Evolutionary conservation across 306 rosid genomes (phyloP), one percentile per base, ranked within the genome.

Genomic region (Canavalia gladiata): DNA sequence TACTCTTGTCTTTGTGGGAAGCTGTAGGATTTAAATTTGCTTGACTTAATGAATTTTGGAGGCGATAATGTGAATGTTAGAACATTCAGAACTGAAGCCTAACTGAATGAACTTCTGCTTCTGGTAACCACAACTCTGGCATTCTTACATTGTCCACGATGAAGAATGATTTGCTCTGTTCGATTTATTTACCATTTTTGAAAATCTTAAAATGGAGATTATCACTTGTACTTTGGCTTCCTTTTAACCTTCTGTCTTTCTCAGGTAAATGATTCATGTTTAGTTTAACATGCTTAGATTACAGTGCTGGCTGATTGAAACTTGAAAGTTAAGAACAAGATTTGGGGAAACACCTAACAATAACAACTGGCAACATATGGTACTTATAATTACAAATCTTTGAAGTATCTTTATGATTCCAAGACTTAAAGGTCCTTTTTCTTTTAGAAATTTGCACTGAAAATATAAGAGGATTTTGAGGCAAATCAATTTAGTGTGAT

Each of bases 391-490:
- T 50, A 35, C 64, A 77, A 63, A 51, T 13, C 66, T 28, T 2
- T 35, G 31, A 65, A 50, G 65, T 65, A 52, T 64, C 25, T 51
- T 7, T 41, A 8, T 55, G 11, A 41, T 39, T 39, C 30, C 43
- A 30, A n/a, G 51, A 60, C 28, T 60, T 64, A 52, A 54, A 25
- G 13, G 42, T 54, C 30, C n/a, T 58, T 41, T 68, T 50, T 31
- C 50, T 10, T 18, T 62, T 62, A 6, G 43, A 69, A 37, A 31
- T 65, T 72, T 67, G 65, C 57, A 31, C 25, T 58, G 74, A 8
- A 41, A 71, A 57, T 8, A 68, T 42, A 18, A 54, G 64, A 75
- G 8, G 70, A 39, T 67, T 52, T 46, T 74, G 57, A 43, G 75
- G 7, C 55, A 12, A 37, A 63, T 63, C 11, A 34, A 35, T 62